Percentiles rank a stretch among this genome's conserved stretches.
Conservation (phyloP, 192 early-diverging fungal genomes). For the Coemansia sp. region DNA sequence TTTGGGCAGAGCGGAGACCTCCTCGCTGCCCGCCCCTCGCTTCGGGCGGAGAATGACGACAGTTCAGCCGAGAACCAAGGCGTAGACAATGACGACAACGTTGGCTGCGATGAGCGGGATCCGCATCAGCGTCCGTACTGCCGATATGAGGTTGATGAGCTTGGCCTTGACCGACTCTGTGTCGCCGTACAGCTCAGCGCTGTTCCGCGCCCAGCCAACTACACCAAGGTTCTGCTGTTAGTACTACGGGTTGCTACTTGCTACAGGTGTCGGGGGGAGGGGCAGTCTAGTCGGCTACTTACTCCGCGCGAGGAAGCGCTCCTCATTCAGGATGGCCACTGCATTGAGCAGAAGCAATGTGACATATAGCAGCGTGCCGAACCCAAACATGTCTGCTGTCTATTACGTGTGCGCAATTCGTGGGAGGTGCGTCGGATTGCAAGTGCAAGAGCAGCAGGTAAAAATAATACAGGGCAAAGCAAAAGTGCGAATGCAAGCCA, state of each 20-base stretch:
- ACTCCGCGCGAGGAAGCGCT: conserved; percentile 91
- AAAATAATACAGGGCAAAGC: no score
- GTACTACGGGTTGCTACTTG: background rate
- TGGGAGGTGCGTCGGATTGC: background rate
- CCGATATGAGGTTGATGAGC: conserved; percentile 87
- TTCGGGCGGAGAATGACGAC: background rate
- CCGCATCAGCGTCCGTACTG: conserved; percentile 87
- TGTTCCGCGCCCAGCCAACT: conserved; percentile 73
- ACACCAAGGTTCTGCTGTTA: conserved; percentile 6
- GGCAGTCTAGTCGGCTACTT: conserved; percentile 24
- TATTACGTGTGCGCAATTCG: background rate
- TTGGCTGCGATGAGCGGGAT: conserved; percentile 85
- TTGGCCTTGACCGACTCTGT: conserved; percentile 75
- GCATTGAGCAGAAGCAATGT: conserved; percentile 85
- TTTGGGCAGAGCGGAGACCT: background rate
- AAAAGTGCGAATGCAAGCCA: background rate
- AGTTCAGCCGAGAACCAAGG: conserved; percentile 79
- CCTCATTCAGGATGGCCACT: conserved; percentile 88
- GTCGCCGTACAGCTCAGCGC: conserved; percentile 65
- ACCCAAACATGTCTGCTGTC: conserved; percentile 57
- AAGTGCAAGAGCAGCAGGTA: no score
- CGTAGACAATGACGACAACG: conserved; percentile 79
- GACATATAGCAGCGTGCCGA: conserved; percentile 82
- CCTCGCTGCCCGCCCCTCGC: background rate
- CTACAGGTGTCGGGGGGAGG: background rate